phyloP scores from a whole-genome alignment of 2,329 filamentous ascomycete species.

The Trichoderma atroviride region DNA sequence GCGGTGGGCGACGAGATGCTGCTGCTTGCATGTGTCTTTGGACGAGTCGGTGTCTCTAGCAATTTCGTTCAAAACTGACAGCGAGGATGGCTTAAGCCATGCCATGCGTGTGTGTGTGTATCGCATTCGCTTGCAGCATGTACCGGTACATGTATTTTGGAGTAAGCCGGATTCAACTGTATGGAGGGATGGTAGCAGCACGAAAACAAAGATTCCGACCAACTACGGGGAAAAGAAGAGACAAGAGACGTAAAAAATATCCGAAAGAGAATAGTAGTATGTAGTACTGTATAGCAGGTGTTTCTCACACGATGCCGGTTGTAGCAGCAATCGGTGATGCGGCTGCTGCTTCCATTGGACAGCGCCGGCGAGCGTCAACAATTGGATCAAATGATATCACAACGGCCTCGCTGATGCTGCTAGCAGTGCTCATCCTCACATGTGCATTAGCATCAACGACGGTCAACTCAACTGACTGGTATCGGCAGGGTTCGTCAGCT shows the following conservation, averaged over 20 bases:
- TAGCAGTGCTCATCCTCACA: not conserved
- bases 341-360: not conserved
- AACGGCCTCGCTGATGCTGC: not conserved
- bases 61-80: not conserved
- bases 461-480: not conserved
- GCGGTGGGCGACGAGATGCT: slow-evolving; percentile 2
- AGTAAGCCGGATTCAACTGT: not conserved
- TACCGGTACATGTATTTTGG: not conserved
- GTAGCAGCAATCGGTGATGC: not conserved
- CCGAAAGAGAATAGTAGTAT: not conserved
- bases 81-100: not conserved
- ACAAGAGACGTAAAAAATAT: not conserved
- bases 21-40: not conserved
- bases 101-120: slow-evolving; percentile 8
- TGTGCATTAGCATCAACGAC: not conserved
- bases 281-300: not conserved
- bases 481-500: slow-evolving; percentile 11
- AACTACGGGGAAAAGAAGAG: not conserved
- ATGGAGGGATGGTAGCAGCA: not conserved
- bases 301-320: not conserved
- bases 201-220: not conserved
- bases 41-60: not conserved
- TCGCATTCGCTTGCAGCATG: not conserved
- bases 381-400: not conserved
- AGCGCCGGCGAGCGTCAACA: not conserved